Base-by-base conservation (phyloP, 208 protist species). In the Herpetomonas samuelpessoai region DNA sequence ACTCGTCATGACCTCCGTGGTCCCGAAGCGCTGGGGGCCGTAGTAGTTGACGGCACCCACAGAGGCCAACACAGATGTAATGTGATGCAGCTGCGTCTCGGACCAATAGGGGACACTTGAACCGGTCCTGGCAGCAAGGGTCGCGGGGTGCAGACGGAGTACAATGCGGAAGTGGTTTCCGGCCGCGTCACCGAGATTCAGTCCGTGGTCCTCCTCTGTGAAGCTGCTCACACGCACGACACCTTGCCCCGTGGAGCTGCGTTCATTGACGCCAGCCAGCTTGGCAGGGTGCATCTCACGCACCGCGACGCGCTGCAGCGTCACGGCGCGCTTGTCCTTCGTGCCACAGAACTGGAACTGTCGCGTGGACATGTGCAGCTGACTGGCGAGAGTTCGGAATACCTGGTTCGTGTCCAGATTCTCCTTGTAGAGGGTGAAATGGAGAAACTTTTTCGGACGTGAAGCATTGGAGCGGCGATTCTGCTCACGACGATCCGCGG, bases 251-350 rank as follows among this genome's bases (percentile, higher is more conserved):
- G 81, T 85, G 53, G 76, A 86, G n/a, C 30, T 73, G 18, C 62
- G 41, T 24, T 68, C 54, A 59, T 97, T 97, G 7, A 97, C 59
- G 9, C 30, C 54, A 26, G 26, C 24, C 7, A 98, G 59, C 14
- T 70, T 64, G 31, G 79, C 67, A n/a, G 86, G 54, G 10, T 64
- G 69, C 16, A 98, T 62, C 24, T 83, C 71, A 18, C 74, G 81
- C 3, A 91, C 79, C 6, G 92, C 81, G 24, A 97, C 84, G 26
- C 84, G 79, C 76, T 98, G 97, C 46, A 89, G 65, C 7, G 97
- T 98, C 28, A 98, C 84, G 0, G 82, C 97, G 30, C 94, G 86
- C 78, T 97, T 96, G 68, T 98, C 97, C 68, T 98, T 98, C 14
- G 95, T 98, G 30, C 97, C 97, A 46, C 96, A 95, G 57, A 93